Evolutionary conservation across 345 rosid genomes (phyloP).

Genomic region (Atalantia buxifolia): DNA sequence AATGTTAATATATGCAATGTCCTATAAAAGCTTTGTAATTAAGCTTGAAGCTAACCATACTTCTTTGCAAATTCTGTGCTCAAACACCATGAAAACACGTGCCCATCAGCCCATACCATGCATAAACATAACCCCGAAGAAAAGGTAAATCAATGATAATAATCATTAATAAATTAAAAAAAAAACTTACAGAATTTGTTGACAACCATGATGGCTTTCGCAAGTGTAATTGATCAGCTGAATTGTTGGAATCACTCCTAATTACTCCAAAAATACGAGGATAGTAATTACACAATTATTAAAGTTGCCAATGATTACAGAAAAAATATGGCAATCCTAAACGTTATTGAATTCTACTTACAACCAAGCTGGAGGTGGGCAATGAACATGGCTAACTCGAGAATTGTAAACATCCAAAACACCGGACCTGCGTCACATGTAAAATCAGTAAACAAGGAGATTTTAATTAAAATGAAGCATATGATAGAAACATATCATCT

Average conservation of each 20-base stretch:
- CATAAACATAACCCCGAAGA: not conserved
- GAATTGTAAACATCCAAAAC: conserved; percentile 61
- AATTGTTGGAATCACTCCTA: conserved; percentile 49
- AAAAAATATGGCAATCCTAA: not conserved
- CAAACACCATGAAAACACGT: not conserved
- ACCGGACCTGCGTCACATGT: conserved; percentile 70
- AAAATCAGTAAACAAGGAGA: not conserved
- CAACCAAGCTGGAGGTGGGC: conserved; percentile 99
- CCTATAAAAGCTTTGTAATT: not conserved
- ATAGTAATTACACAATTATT: not conserved
- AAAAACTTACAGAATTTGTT: conserved; percentile 62
- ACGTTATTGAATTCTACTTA: conserved; percentile 42
- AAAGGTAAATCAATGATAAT: not conserved
- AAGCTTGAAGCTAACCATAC: not conserved
- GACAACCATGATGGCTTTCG: conserved; percentile 90
- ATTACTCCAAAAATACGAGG: conserved; percentile 25
- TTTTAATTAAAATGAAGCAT: not conserved
- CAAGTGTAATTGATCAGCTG: conserved; percentile 39
- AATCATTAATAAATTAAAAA: too few species aligned
- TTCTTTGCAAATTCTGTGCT: not conserved
- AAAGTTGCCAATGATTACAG: not conserved
- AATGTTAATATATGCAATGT: not conserved
- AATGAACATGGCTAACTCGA: conserved; percentile 83
- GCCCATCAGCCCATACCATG: not conserved
- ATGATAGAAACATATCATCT: not conserved